Evolutionary conservation across 768 basidiomycete genomes (phyloP), one percentile per base, ranked within the genome.

Genomic region (Agrocybe pediades): DNA sequence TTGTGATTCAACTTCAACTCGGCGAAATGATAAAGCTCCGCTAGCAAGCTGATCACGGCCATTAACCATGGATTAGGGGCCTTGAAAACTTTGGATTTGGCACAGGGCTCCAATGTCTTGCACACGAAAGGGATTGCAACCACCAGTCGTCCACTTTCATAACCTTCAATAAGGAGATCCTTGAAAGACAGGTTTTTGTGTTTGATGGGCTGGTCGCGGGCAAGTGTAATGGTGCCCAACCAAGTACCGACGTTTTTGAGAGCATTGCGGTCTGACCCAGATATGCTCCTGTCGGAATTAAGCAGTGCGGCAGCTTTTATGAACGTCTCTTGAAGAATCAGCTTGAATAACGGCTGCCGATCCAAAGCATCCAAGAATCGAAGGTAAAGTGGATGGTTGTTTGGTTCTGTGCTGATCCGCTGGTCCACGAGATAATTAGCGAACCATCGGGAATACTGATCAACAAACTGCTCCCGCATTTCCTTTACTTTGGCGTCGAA

Each of bases 11-110:
- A 77, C 72, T 96, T 96, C 56, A 98, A 80, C 62, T 98, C 95
- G 4, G 94, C 96, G 63, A 88, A 95, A 67, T 95, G 92, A 70
- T 99, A 98, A n/a, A 99, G 81, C 68, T 99, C 97, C 41, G 86
- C 91, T 41, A 98, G 82, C 40, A 98, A 78, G 59, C 89, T 85
- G 62, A 98, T 78, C 58, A 99, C 91, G 0, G 91, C 95, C 89
- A 98, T 95, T 46, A 99, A 73, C 97, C 97, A 99, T 1, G 97
- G 97, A 68, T 98, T 99, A 21, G 97, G 97, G 17, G 94, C 90
- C 64, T 83, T 88, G 83, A 99, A 99, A 23, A 98, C 90, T 59
- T 79, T 87, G 26, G 96, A 98, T 65, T 88, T 86, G 44, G 87
- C 81, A 57, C 92, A 94, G 42, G 91, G 91, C 67, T 95, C 92